Base-by-base conservation (phyloP, 352 stramenopile genomes). In the Globisporangium okanoganense region DNA sequence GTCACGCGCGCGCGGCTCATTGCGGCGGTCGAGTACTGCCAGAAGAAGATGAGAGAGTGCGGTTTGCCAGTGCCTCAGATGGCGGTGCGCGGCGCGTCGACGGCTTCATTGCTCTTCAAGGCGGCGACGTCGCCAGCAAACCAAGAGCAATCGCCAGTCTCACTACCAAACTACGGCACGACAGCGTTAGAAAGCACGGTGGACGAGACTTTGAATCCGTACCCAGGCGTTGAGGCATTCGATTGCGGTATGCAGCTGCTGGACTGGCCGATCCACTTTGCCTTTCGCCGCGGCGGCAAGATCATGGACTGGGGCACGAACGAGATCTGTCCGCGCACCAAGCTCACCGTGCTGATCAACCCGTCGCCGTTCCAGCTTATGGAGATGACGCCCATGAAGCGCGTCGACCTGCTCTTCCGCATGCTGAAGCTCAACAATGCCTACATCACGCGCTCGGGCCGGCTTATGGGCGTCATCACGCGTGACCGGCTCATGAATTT, bases 351-450 rank as follows among this genome's bases (percentile, higher is more conserved):
- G 55, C 63, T 89, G 24, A 75, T 94, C 50, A 73, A 94, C 47
- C 80, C 85, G 59, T 88, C 81, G 56, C 85, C 85, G 20, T 90
- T 94, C 64, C 81, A 91, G 57, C 43, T 94, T 14, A 89, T 94
- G 76, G 80, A 88, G 66, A 92, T 90, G 82, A 94, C 82, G 45
- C 72, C 81, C 7, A 92, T 94, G 81, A 81, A 79, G 48, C 80
- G 80, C 22, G 85, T 96, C 27, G 85, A 96, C 59, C 63, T 90
- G 65, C 69, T 96, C 25, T 95, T 96, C 68, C 81, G 87, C 41
- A 94, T 95, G 82, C 82, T 96, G 47, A 94, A 92, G 64, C 78
- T 96, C 56, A 94, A 93, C 67, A 90, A 94, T 65, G 82, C 85
- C 29, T 96, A 93, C 65, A 81, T 96, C 35, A 88, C 87, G 60